Evolutionary conservation across 2,329 filamentous ascomycete species (phyloP), one percentile per base, ranked within the genome.

Genomic region (Fusarium beomiforme): DNA sequence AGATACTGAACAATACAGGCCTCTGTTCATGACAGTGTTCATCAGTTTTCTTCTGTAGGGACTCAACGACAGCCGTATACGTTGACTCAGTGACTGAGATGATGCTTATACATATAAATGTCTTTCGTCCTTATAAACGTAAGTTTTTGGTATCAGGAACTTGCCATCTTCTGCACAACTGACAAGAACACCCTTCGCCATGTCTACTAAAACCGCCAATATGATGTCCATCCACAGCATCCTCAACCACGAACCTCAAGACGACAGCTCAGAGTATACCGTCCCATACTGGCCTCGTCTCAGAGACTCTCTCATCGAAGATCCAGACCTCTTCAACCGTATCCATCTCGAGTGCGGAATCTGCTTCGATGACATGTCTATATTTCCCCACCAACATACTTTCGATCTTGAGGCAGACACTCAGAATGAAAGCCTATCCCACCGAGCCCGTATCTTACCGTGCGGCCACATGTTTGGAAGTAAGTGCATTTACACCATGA

Each of bases 401-500:
- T 44, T 39, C 13, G 66, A 56, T 8, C 56, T 34, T 0, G 36
- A 44, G 2, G 42, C 49, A 37, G 24, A 7, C 12, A 1, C 21
- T 16, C 8, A 51, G 1, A 9, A 26, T 21, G n/a, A 26, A 16
- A 37, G 12, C 8, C 11, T 53, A 6, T 66, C 54, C 2, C 67
- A 73, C 6, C 43, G 64, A 17, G 67, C 72, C 19, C 34, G 56
- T 8, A 47, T 75, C 5, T 33, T 67, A 4, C 60, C 62, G 8
- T 75, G 72, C 10, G 72, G 72, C 13, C 72, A 75, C 23, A 73
- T 75, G 23, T 73, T 75, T 34, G 69, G 71, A 10, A 41, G 26
- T 14, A 56, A 46, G 11, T 75, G 72, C 19, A 19, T 62, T 7
- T 2, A 24, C 1, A 10, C 6, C 3, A 24, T 63, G 51, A 42